Percentiles rank a stretch among this genome's conserved stretches.
phyloP scores from a whole-genome alignment of 2,329 filamentous ascomycete genomes.

The Rhynchosporium secalis region DNA sequence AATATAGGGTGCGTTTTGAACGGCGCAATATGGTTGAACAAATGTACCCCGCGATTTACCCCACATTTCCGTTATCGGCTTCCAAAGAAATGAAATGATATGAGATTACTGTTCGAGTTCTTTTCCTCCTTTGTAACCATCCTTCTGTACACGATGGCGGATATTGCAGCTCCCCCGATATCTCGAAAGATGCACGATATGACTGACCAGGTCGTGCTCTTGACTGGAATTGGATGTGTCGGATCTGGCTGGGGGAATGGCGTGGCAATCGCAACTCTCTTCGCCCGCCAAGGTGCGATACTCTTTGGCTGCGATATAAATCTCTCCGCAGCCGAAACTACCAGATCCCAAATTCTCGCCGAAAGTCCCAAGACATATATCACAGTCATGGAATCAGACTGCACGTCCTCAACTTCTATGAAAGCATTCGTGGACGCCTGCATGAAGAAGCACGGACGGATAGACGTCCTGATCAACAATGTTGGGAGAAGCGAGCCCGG shows the following conservation, averaged over 20 bases:
- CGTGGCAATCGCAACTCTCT: conserved; percentile 49
- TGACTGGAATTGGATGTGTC: conserved; percentile 4
- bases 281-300: conserved; percentile 50
- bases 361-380: conserved; percentile 43
- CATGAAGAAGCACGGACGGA: conserved; percentile 51
- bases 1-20: neutral
- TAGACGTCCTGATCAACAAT: conserved; percentile 62
- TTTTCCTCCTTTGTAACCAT: neutral
- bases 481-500: conserved; percentile 58
- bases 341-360: conserved; percentile 43
- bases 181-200: conserved; percentile 43
- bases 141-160: conserved; percentile 19
- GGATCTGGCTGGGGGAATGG: conserved; percentile 49
- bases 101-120: neutral
- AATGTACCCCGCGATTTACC: conserved; percentile 6
- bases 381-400: conserved; percentile 50
- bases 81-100: neutral
- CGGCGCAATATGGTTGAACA: neutral
- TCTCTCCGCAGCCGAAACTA: conserved; percentile 43
- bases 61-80: conserved; percentile 8
- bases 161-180: conserved; percentile 26
- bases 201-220: conserved; percentile 41
- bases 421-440: conserved; percentile 54
- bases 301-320: conserved; percentile 53
- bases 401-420: conserved; percentile 53